phyloP scores from a whole-genome alignment of 2,329 filamentous ascomycete genomes.

The Tolypocladium ophioglossoides region DNA sequence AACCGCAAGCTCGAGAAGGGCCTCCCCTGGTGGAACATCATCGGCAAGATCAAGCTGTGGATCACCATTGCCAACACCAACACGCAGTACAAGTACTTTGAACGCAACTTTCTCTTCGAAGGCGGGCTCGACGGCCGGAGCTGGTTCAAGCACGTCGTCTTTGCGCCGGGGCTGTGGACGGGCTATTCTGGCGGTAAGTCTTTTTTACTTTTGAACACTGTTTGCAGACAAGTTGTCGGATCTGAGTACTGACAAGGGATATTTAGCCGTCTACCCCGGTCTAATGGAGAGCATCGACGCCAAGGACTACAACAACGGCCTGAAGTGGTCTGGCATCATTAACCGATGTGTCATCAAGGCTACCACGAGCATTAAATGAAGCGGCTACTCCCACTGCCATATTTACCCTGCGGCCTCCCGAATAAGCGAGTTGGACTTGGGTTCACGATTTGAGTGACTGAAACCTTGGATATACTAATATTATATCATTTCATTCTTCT shows the following conservation, averaged over 20 bases:
- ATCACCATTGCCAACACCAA: slow-evolving; percentile 59
- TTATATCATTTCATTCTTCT: no score
- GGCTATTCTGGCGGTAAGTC: slow-evolving; percentile 68
- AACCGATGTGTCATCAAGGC: slow-evolving; percentile 38
- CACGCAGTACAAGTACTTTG: slow-evolving; percentile 71
- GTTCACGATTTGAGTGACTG: background rate
- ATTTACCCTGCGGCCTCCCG: background rate
- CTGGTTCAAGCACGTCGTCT: slow-evolving; percentile 95
- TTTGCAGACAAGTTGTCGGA: background rate
- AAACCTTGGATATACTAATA: background rate
- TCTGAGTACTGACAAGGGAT: background rate
- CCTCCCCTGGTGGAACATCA: slow-evolving; percentile 71
- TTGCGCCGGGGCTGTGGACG: slow-evolving; percentile 84
- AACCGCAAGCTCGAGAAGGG: slow-evolving; percentile 34
- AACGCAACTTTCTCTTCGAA: slow-evolving; percentile 68
- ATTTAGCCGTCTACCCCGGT: slow-evolving; percentile 48
- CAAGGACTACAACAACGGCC: slow-evolving; percentile 45
- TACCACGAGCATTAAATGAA: slow-evolving; percentile 24
- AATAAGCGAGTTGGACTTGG: no score
- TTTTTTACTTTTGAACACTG: background rate
- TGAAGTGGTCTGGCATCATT: slow-evolving; percentile 51
- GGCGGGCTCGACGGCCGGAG: slow-evolving; percentile 65
- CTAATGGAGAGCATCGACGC: slow-evolving; percentile 51
- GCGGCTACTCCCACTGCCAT: background rate
- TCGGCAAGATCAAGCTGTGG: slow-evolving; percentile 54